Percentiles rank a stretch among this genome's conserved stretches.
These are phyloP conservation scores for Vitellaria paradoxa DNA, from an alignment of 179 eudicot species.

Conservation along the genomic window DNA sequence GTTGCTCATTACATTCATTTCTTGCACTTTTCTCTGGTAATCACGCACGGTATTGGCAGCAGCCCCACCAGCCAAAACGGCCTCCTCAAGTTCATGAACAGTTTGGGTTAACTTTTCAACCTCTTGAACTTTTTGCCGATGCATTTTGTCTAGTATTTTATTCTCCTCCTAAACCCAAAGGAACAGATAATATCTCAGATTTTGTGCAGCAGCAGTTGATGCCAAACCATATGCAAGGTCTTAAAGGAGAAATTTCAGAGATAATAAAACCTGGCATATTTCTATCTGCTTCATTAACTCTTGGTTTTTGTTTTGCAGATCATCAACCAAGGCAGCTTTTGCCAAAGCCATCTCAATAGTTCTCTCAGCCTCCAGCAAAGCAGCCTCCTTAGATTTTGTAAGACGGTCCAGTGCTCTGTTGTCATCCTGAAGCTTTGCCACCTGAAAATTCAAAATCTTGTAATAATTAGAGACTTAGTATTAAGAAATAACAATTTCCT, in stretches of 20 bases:
- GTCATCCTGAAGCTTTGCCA: conserved; percentile 74
- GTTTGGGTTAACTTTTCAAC: conserved; percentile 80
- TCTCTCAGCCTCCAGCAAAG: conserved; percentile 75
- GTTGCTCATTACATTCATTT: conserved; percentile 50
- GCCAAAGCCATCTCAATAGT: conserved; percentile 67
- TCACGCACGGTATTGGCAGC: conserved; percentile 91
- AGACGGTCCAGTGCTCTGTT: conserved; percentile 81
- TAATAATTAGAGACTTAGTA: neutral
- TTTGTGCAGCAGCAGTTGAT: neutral
- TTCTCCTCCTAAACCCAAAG: conserved; percentile 64
- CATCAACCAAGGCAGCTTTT: conserved; percentile 81
- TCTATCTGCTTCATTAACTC: conserved; percentile 78
- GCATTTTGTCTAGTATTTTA: conserved; percentile 73
- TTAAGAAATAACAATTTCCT: neutral
- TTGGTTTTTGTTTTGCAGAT: conserved; percentile 77
- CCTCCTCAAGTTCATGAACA: conserved; percentile 86
- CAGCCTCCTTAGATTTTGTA: conserved; percentile 81
- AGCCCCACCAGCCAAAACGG: conserved; percentile 86
- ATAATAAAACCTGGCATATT: conserved; percentile 65
- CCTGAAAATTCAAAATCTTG: conserved; percentile 31
- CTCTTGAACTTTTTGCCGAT: conserved; percentile 72
- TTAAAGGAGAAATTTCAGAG: neutral
- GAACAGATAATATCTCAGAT: conserved; percentile 9
- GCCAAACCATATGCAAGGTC: neutral
- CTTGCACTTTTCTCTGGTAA: conserved; percentile 78